phyloP scores from a whole-genome alignment of 1,284 basidiomycete species.

The Tilletiaria anomala region DNA sequence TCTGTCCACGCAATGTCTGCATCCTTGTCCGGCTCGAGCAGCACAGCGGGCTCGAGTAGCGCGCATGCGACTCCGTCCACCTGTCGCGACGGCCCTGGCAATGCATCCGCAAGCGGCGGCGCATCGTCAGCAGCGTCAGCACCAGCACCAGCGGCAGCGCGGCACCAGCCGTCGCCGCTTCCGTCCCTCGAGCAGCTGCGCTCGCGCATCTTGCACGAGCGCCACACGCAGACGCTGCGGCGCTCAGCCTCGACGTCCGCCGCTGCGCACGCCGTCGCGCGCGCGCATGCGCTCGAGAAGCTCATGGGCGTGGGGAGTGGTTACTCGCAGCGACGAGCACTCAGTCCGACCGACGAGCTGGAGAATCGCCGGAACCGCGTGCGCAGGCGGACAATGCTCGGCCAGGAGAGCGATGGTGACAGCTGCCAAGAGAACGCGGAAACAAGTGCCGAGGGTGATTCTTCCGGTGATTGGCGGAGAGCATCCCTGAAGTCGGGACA shows the following conservation, averaged over 20 bases:
- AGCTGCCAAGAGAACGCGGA: too few species aligned
- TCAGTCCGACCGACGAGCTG: neutral
- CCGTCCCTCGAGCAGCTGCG: constrained; percentile 35
- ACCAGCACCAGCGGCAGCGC: constrained; percentile 1
- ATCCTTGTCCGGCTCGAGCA: neutral
- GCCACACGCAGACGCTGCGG: constrained; percentile 1
- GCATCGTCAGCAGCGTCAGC: neutral
- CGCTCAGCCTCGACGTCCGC: neutral
- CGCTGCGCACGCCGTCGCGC: neutral
- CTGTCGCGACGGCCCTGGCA: neutral
- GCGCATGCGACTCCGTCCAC: neutral
- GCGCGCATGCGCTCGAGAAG: neutral
- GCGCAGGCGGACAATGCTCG: neutral
- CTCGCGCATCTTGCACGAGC: constrained; percentile 27
- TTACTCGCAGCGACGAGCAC: neutral
- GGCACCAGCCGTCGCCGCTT: constrained; percentile 21
- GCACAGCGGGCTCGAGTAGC: neutral
- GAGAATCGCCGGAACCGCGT: neutral
- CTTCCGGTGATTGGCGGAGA: too few species aligned
- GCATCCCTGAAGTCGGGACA: too few species aligned
- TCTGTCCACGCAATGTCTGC: neutral
- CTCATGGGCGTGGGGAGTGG: neutral
- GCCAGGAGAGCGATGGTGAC: too few species aligned
- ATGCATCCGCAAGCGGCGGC: neutral
- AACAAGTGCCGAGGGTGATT: too few species aligned